A percentile compares a stretch with the other conserved stretches of the same genome.
These are phyloP conservation scores for Capronia coronata DNA, from an alignment of 2,329 filamentous ascomycete species.

Conservation along the genomic window DNA sequence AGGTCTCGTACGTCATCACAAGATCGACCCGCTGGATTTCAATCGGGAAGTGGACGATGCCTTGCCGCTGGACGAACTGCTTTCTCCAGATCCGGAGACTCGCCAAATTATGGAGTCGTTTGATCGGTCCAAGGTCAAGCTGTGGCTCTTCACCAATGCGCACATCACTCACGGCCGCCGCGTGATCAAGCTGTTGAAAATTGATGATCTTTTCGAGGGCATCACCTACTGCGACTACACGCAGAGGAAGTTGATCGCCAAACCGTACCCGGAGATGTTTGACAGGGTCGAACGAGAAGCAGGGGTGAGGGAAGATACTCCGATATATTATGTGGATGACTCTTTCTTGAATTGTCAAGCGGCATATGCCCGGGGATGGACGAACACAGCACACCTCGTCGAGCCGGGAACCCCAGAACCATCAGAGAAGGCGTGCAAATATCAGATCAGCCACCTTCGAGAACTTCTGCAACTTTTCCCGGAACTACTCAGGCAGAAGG, in stretches of 20 bases:
- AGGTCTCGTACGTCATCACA: conserved; percentile 85
- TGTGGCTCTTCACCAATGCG: conserved; percentile 96
- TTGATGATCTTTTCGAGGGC: conserved; percentile 89
- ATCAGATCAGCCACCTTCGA: conserved; percentile 67
- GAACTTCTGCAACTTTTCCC: conserved; percentile 73
- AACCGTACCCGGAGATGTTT: conserved; percentile 77
- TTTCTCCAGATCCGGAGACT: conserved; percentile 69
- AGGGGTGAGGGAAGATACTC: conserved; percentile 56
- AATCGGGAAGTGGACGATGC: conserved; percentile 94
- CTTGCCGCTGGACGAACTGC: conserved; percentile 74
- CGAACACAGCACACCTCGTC: conserved; percentile 70
- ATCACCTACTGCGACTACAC: conserved; percentile 92
- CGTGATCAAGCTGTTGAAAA: conserved; percentile 70
- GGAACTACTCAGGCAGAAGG: conserved; percentile 65
- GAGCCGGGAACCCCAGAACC: conserved; percentile 66
- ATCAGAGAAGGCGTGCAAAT: conserved; percentile 57
- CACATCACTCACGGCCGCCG: conserved; percentile 81
- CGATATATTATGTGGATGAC: conserved; percentile 95
- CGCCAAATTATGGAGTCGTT: conserved; percentile 73
- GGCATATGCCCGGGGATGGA: conserved; percentile 74
- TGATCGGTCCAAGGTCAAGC: conserved; percentile 72
- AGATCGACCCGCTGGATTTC: conserved; percentile 92
- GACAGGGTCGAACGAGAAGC: conserved; percentile 84
- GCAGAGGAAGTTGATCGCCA: conserved; percentile 68
- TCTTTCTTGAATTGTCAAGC: conserved; percentile 74